Base-by-base conservation (phyloP, 2,329 filamentous ascomycete species). In the Penicillium sp. region DNA sequence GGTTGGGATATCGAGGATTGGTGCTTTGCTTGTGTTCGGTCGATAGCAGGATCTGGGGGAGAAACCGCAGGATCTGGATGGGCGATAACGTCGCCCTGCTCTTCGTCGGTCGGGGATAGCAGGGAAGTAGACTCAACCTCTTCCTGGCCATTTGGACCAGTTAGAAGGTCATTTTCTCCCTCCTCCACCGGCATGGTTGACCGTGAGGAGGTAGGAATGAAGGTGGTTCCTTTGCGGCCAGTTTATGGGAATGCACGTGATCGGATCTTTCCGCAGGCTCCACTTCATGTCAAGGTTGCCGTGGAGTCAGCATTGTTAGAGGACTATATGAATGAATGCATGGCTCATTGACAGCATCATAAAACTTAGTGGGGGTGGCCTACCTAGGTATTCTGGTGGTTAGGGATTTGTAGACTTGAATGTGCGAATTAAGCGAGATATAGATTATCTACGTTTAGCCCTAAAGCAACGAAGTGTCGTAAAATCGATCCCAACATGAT, bases 121-220 rank as follows among this genome's bases (percentile, higher is more conserved):
- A 72, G 61, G 40, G 61, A 61, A 42, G 63, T 65, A 28, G 61
- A 60, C 59, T 72, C 69, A 33, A 64, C 55, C 42, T 58, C 63
- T 48, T 60, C 52, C 47, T 57, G 57, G 48, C 56, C 63, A 57
- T 63, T 52, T 49, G 53, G 59, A 50, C 64, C 68, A 63, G 59
- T 59, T 57, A 64, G 56, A 51, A 63, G 62, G 62, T 59, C 61
- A 60, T 64, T 55, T 44, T 57, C 57, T 62, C 57, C 63, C 60
- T 72, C 69, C 67, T 69, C 69, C 62, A 61, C 63, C 59, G 66
- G 65, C 71, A 74, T 74, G 59, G 65, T 70, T 71, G 65, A 65
- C 56, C 57, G 43, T 62, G 55, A 55, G 33, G 52, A 42, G 33
- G 57, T 48, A 61, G 58, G 54, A 52, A 50, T 35, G 46, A 47